phyloP scores from a whole-genome alignment of 768 basidiomycete genomes.

The Crucibulum laeve region DNA sequence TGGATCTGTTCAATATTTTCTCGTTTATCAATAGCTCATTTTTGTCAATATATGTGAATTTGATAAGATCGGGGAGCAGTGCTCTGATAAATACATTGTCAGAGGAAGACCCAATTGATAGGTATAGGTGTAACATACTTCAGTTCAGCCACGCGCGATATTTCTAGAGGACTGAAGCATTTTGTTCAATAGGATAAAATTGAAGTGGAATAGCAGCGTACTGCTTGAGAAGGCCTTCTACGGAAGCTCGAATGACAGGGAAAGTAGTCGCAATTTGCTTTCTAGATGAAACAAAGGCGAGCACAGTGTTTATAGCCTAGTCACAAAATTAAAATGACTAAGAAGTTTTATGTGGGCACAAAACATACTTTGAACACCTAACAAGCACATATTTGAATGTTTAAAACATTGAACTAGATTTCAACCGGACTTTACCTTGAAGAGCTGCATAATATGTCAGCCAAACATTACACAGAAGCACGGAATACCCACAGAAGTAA shows the following conservation, averaged over 20 bases:
- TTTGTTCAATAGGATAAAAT: slow-evolving; percentile 1
- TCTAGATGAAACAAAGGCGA: slow-evolving; percentile 81
- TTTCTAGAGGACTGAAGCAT: slow-evolving; percentile 62
- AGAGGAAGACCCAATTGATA: background rate
- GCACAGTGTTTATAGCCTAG: slow-evolving; percentile 84
- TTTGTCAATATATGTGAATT: slow-evolving; percentile 75
- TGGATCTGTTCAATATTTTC: slow-evolving; percentile 4
- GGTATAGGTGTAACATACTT: slow-evolving; percentile 46
- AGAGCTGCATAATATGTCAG: too few relatives aligned
- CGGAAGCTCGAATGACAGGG: slow-evolving; percentile 67
- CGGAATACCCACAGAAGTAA: too few relatives aligned
- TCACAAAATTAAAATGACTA: background rate
- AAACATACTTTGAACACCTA: slow-evolving; percentile 31
- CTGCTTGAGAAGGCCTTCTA: slow-evolving; percentile 77
- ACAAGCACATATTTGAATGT: background rate
- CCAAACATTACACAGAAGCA: too few relatives aligned
- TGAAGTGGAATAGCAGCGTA: slow-evolving; percentile 21
- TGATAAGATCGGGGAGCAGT: slow-evolving; percentile 76
- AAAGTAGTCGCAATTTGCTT: slow-evolving; percentile 82
- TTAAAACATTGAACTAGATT: background rate
- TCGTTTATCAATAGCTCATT: slow-evolving; percentile 56
- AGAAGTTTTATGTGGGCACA: background rate
- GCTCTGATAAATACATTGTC: slow-evolving; percentile 41
- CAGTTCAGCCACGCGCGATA: slow-evolving; percentile 76
- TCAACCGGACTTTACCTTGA: background rate